These are phyloP conservation scores for Penicillium ochrochloron DNA, from an alignment of 495 filamentous ascomycete species.

Conservation along the genomic window DNA sequence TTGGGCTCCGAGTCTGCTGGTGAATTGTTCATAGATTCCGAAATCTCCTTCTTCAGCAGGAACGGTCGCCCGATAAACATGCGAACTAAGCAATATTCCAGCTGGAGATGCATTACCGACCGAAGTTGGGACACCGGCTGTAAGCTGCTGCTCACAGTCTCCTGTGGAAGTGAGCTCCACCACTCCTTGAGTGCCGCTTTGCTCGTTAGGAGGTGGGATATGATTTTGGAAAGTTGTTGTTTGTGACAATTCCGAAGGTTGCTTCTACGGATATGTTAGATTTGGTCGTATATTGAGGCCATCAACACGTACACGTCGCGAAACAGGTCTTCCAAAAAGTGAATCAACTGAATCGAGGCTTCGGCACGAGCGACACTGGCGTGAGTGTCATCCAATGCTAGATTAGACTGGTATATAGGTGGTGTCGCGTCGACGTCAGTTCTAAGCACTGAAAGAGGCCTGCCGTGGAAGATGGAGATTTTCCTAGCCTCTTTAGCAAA, in stretches of 20 bases:
- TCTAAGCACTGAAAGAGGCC: not conserved
- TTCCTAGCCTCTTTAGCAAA: not conserved
- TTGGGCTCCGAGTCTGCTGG: conserved; percentile 1
- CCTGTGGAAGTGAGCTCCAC: not conserved
- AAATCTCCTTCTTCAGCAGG: conserved; percentile 26
- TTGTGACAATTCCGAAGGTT: conserved; percentile 2
- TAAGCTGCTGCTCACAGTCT: not conserved
- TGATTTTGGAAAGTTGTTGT: not conserved
- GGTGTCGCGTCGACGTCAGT: not conserved
- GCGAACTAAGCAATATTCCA: conserved; percentile 38
- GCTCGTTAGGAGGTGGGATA: conserved; percentile 3
- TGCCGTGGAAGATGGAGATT: conserved; percentile 6
- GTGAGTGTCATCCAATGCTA: not conserved
- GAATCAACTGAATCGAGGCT: not conserved
- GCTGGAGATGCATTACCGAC: conserved; percentile 15
- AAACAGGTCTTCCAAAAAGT: not conserved
- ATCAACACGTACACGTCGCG: not conserved
- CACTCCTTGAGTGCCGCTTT: conserved; percentile 4
- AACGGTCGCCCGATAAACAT: conserved; percentile 44
- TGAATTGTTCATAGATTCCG: conserved; percentile 9
- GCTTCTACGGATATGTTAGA: not conserved
- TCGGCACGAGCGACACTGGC: conserved; percentile 2
- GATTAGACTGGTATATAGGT: not conserved
- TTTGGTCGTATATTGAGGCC: not conserved
- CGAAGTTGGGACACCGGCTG: not conserved